A percentile compares a stretch with the other conserved stretches of the same genome.
Evolutionary conservation across 371 early-diverging fungal genomes (phyloP).

Genomic region (Coemansia sp.): DNA sequence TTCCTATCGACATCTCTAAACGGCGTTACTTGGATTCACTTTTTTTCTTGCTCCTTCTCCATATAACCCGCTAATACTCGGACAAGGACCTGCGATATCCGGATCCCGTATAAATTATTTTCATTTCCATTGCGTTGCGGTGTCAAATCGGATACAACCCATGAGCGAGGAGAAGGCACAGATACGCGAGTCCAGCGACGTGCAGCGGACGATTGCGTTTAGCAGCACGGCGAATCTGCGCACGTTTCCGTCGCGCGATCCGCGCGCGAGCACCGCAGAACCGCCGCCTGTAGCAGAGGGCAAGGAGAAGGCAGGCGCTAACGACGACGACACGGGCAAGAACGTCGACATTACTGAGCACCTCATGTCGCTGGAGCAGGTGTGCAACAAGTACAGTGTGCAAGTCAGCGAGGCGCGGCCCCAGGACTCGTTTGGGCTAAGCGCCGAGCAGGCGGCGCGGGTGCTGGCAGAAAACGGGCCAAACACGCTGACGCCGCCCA

Average conservation of each 20-base stretch:
- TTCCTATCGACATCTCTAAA: no score
- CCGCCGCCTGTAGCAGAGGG: background rate
- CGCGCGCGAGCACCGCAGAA: background rate
- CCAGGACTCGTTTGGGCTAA: conserved; percentile 69
- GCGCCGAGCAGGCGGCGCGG: conserved; percentile 59
- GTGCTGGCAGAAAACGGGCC: conserved; percentile 71
- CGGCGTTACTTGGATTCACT: no score
- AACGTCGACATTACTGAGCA: conserved; percentile 66
- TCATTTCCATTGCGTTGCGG: background rate
- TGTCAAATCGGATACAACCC: background rate
- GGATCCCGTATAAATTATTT: background rate
- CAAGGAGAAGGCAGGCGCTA: background rate
- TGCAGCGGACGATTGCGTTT: conserved; percentile 10
- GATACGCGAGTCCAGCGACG: background rate
- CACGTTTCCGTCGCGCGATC: background rate
- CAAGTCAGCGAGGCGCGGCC: conserved; percentile 61
- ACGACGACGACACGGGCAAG: conserved; percentile 23
- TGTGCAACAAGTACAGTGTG: conserved; percentile 61
- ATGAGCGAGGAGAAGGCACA: background rate
- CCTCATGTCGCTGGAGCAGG: conserved; percentile 65
- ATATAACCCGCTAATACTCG: no score
- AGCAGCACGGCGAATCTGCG: background rate
- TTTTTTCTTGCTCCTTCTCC: no score
- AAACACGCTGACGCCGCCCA: conserved; percentile 86
- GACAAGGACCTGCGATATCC: background rate